These are phyloP conservation scores for Paracoccidioides brasiliensis DNA, from an alignment of 2,329 filamentous ascomycete genomes.

Conservation along the genomic window DNA sequence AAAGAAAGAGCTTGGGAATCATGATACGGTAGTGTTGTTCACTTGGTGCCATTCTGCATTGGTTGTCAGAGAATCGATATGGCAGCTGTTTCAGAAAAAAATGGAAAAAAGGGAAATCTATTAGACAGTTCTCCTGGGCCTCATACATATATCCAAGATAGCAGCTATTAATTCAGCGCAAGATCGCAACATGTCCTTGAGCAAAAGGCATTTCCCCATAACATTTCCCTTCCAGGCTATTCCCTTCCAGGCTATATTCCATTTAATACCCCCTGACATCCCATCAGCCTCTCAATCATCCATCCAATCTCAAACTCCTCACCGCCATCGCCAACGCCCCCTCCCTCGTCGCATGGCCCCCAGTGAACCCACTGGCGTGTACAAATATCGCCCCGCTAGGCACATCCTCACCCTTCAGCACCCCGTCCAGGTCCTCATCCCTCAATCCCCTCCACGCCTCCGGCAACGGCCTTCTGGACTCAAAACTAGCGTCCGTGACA, in stretches of 20 bases:
- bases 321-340: conserved; percentile 73
- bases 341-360: conserved; percentile 83
- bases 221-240: no score
- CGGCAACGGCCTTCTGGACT: conserved; percentile 81
- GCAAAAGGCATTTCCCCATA: no score
- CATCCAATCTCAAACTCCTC: conserved; percentile 22
- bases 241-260: no score
- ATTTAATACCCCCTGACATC: no score
- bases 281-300: neutral
- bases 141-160: no score
- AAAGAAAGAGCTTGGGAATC: neutral
- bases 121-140: no score
- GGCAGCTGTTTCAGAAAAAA: neutral
- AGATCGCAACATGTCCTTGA: no score
- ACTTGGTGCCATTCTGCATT: neutral
- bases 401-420: conserved; percentile 28
- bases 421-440: conserved; percentile 66
- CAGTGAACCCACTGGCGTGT: conserved; percentile 90
- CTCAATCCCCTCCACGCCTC: conserved; percentile 85
- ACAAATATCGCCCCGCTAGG: conserved; percentile 65
- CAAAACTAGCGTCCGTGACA: conserved; percentile 69
- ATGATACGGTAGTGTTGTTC: neutral
- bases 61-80: neutral
- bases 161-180: no score
- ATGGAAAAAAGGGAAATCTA: no score